These are phyloP conservation scores for Neonectria faginata DNA, from an alignment of 2,329 filamentous ascomycete genomes.

Conservation along the genomic window DNA sequence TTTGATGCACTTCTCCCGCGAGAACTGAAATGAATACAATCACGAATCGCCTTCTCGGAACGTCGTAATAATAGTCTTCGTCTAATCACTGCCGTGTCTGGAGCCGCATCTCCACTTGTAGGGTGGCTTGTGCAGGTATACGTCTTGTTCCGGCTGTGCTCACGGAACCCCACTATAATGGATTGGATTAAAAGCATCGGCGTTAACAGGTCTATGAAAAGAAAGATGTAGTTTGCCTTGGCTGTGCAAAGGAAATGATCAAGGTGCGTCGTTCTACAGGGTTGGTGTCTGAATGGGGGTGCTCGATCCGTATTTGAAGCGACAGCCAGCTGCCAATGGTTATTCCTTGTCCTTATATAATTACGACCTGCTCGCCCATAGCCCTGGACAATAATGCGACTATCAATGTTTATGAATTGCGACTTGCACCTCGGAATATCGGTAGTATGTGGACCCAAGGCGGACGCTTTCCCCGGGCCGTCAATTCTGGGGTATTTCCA, in stretches of 20 bases:
- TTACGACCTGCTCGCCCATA: too few relatives aligned
- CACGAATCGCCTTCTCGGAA: conserved; percentile 3
- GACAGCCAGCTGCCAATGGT: too few relatives aligned
- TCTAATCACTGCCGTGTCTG: conserved; percentile 10
- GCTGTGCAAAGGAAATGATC: neutral
- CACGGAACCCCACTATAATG: conserved; percentile 2
- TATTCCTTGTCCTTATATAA: too few relatives aligned
- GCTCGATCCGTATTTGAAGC: too few relatives aligned
- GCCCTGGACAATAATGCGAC: too few relatives aligned
- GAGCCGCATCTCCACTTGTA: conserved; percentile 16
- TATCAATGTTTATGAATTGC: neutral
- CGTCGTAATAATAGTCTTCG: conserved; percentile 15
- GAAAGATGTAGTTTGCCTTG: neutral
- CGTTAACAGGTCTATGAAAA: neutral
- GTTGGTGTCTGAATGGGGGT: too few relatives aligned
- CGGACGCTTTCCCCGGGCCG: neutral
- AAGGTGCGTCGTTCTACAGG: neutral
- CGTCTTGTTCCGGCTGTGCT: conserved; percentile 18
- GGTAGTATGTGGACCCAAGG: neutral
- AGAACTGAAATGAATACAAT: neutral
- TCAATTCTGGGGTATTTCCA: neutral
- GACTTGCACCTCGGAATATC: too few relatives aligned
- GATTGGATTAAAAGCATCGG: neutral
- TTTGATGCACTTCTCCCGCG: neutral
- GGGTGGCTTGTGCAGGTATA: conserved; percentile 22